phyloP scores from a whole-genome alignment of 106 monocot species.

The Apostasia ramifera region DNA sequence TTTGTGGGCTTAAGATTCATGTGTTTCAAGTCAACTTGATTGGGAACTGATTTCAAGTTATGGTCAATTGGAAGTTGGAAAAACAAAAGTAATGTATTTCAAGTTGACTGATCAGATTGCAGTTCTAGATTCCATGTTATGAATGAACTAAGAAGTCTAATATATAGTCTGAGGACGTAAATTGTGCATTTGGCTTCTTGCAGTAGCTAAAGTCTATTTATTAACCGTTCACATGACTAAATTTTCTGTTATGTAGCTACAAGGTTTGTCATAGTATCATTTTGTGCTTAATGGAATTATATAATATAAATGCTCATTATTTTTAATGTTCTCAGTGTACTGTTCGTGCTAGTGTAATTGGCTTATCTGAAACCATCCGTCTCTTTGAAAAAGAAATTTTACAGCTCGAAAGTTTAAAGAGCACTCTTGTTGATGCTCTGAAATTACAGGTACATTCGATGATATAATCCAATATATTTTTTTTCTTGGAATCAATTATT shows the following conservation, averaged over 20 bases:
- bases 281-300: background rate
- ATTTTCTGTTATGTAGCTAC: too few species aligned
- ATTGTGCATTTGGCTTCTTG: background rate
- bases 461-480: constrained; percentile 3
- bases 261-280: background rate
- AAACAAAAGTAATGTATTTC: too few species aligned
- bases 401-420: constrained; percentile 21
- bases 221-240: too few species aligned
- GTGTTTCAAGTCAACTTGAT: too few species aligned
- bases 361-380: constrained; percentile 35
- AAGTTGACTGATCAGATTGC: too few species aligned
- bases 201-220: background rate
- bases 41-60: too few species aligned
- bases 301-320: constrained; percentile 1
- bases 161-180: background rate
- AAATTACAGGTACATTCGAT: constrained; percentile 55
- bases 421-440: constrained; percentile 61
- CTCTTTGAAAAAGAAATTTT: constrained; percentile 26
- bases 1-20: too few species aligned
- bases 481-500: constrained; percentile 3
- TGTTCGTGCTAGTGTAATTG: constrained; percentile 66
- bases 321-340: constrained; percentile 50
- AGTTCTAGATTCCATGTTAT: too few species aligned
- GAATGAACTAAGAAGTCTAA: too few species aligned
- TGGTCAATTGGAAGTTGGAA: too few species aligned